A percentile compares a stretch with the other conserved stretches of the same genome.
Conservation (phyloP, 2,329 filamentous ascomycete species). For the Rhynchosporium agropyri region DNA sequence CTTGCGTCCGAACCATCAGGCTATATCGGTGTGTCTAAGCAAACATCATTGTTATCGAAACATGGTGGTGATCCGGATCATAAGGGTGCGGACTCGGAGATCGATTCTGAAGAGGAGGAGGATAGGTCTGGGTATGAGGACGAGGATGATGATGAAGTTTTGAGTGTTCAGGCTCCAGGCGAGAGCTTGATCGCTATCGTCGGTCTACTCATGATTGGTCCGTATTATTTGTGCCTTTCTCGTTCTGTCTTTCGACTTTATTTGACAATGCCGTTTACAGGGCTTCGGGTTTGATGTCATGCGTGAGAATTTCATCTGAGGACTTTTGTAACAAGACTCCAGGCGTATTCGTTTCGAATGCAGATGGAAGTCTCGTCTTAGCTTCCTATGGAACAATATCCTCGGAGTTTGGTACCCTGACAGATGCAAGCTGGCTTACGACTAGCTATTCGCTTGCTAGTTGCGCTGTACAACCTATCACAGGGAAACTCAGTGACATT, state of each 20-base stretch:
- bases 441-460: slow-evolving; percentile 55
- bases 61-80: slow-evolving; percentile 14
- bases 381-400: slow-evolving; percentile 66
- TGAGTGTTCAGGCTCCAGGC: neutral
- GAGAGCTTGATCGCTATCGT: slow-evolving; percentile 26
- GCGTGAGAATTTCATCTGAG: neutral
- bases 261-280: no score
- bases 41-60: slow-evolving; percentile 7
- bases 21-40: neutral
- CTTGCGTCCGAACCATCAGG: slow-evolving; percentile 9
- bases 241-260: neutral
- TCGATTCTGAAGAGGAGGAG: slow-evolving; percentile 10
- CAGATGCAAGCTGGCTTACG: slow-evolving; percentile 60
- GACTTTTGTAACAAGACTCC: neutral
- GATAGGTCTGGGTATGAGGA: neutral
- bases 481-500: slow-evolving; percentile 60
- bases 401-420: slow-evolving; percentile 60
- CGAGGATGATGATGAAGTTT: slow-evolving; percentile 4
- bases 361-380: slow-evolving; percentile 65
- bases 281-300: no score
- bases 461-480: slow-evolving; percentile 56
- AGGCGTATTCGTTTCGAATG: slow-evolving; percentile 67
- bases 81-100: slow-evolving; percentile 17
- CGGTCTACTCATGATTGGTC: slow-evolving; percentile 24
- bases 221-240: neutral